phyloP scores from a whole-genome alignment of 2,329 filamentous ascomycete species.

The Ophiostoma triangulosporum region DNA sequence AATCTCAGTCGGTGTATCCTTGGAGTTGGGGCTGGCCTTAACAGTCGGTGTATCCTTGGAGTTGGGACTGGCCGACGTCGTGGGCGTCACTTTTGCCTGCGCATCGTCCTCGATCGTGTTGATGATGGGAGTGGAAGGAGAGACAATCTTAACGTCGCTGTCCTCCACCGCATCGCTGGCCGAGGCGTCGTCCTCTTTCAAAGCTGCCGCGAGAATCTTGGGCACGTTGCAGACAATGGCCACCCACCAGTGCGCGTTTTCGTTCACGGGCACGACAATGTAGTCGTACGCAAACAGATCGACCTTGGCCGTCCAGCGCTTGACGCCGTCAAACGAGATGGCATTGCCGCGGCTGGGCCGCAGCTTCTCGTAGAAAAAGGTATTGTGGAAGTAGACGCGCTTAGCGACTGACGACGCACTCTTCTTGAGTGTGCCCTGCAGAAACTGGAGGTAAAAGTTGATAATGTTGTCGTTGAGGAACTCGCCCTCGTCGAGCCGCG shows the following conservation, averaged over 20 bases:
- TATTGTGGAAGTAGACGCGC: slow-evolving; percentile 79
- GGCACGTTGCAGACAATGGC: slow-evolving; percentile 87
- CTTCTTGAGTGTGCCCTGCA: slow-evolving; percentile 47
- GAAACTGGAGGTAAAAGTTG: slow-evolving; percentile 68
- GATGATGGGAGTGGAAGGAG: neutral
- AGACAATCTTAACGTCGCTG: neutral
- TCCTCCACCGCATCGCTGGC: neutral
- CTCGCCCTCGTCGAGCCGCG: slow-evolving; percentile 66
- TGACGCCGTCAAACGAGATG: slow-evolving; percentile 76
- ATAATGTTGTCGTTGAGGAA: slow-evolving; percentile 91
- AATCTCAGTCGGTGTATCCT: neutral
- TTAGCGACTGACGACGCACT: slow-evolving; percentile 41
- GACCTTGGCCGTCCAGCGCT: slow-evolving; percentile 73
- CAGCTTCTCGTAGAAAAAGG: slow-evolving; percentile 76
- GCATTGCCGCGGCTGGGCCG: slow-evolving; percentile 42
- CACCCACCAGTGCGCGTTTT: slow-evolving; percentile 81
- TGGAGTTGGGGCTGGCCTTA: neutral
- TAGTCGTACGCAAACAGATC: slow-evolving; percentile 81
- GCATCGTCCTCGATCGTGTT: slow-evolving; percentile 1
- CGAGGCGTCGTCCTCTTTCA: neutral
- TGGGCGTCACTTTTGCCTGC: neutral
- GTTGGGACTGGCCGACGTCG: neutral
- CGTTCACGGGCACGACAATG: slow-evolving; percentile 83
- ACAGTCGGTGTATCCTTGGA: too few relatives aligned
- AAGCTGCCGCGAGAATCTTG: slow-evolving; percentile 33